Evolutionary conservation across 495 filamentous ascomycete genomes (phyloP).

Genomic region (Neurospora sp.): DNA sequence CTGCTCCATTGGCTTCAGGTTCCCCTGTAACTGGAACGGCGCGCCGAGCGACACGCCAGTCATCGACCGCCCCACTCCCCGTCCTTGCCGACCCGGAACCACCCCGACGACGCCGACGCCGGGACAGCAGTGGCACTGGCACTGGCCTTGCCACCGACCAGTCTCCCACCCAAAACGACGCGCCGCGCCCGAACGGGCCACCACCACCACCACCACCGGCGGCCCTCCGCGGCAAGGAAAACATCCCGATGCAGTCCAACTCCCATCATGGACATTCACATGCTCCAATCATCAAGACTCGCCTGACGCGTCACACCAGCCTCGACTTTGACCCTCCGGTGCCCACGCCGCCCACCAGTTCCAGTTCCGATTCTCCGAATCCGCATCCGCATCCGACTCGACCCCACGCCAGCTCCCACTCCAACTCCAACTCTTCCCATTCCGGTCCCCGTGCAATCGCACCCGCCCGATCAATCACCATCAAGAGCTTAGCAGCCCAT

Average conservation of each 20-base stretch:
- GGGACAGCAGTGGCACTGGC: constrained; percentile 2
- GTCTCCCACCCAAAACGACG: neutral
- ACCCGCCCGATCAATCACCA: neutral
- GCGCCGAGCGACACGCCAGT: constrained; percentile 34
- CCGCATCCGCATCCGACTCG: neutral
- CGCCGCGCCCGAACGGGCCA: neutral
- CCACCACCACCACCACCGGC: neutral
- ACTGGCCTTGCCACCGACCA: constrained; percentile 3
- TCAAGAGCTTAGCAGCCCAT: neutral
- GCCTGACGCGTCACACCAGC: constrained; percentile 12
- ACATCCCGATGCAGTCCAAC: constrained; percentile 14
- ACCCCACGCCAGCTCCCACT: neutral
- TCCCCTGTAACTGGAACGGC: constrained; percentile 5
- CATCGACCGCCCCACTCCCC: constrained; percentile 23
- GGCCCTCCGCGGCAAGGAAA: constrained; percentile 17
- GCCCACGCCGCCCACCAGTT: neutral
- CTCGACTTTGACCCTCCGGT: neutral
- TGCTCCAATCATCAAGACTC: constrained; percentile 5
- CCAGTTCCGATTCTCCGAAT: neutral
- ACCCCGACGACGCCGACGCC: constrained; percentile 24
- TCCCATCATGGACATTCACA: neutral
- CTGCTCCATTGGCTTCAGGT: constrained; percentile 5
- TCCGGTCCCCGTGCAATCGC: neutral
- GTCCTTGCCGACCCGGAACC: constrained; percentile 22
- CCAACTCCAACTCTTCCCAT: neutral